Percentiles rank a stretch among this genome's conserved stretches.
phyloP scores from a whole-genome alignment of 1,284 basidiomycete genomes.

The Papiliotrema laurentii region DNA sequence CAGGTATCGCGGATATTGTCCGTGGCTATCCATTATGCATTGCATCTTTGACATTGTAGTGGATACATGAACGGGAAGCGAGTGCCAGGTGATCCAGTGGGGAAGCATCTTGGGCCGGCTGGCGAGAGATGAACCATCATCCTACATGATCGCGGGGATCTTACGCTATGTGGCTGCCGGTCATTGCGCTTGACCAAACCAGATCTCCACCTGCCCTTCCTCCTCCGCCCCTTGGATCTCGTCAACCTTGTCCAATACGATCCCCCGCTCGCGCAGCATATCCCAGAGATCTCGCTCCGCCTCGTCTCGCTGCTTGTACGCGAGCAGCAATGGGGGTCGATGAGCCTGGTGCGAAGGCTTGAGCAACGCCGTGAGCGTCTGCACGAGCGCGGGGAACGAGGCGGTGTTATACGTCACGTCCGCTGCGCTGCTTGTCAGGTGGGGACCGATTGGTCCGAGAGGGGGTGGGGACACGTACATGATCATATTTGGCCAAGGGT shows the following conservation, averaged over 20 bases:
- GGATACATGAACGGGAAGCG: too few species aligned
- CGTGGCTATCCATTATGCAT: too few species aligned
- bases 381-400: slow-evolving; percentile 58
- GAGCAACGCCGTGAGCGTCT: slow-evolving; percentile 34
- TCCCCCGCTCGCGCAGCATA: slow-evolving; percentile 49
- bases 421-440: slow-evolving; percentile 61
- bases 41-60: too few species aligned
- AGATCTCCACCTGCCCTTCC: slow-evolving; percentile 60
- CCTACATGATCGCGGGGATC: too few species aligned
- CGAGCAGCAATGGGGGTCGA: slow-evolving; percentile 56
- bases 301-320: slow-evolving; percentile 75
- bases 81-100: too few species aligned
- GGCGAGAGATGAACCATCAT: too few species aligned
- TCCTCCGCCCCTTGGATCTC: slow-evolving; percentile 57
- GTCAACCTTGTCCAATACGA: slow-evolving; percentile 49
- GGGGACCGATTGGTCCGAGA: neutral
- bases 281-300: slow-evolving; percentile 69
- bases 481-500: slow-evolving; percentile 26
- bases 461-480: slow-evolving; percentile 26
- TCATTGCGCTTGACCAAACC: slow-evolving; percentile 50
- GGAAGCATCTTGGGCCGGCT: too few species aligned
- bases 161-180: too few species aligned
- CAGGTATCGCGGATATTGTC: too few species aligned
- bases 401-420: slow-evolving; percentile 85
- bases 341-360: neutral